phyloP scores from a whole-genome alignment of 2,329 filamentous ascomycete genomes.

The Clonostachys sp. region DNA sequence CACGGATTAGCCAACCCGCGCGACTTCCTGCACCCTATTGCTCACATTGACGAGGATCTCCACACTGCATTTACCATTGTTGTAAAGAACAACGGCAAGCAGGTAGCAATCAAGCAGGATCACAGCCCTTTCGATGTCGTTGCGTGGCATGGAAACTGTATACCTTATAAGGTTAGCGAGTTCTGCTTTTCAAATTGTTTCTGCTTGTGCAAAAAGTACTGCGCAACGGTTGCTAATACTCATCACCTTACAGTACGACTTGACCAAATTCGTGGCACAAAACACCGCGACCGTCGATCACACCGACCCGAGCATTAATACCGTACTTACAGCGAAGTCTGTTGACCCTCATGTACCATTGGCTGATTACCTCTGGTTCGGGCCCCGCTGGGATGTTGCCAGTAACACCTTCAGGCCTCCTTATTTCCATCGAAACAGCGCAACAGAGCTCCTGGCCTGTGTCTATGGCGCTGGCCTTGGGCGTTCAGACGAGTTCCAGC shows the following conservation, averaged over 20 bases:
- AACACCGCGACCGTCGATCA: conserved; percentile 58
- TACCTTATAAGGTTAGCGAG: conserved; percentile 48
- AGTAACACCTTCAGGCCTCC: conserved; percentile 60
- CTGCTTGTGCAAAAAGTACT: too few relatives aligned
- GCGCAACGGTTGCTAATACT: too few relatives aligned
- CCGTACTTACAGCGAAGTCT: conserved; percentile 57
- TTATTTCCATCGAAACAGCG: conserved; percentile 60
- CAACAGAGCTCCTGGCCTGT: conserved; percentile 52
- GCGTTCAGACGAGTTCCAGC: conserved; percentile 14
- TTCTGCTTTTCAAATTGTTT: too few relatives aligned
- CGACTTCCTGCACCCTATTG: conserved; percentile 67
- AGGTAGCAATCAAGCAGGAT: conserved; percentile 52
- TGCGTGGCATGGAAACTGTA: conserved; percentile 65
- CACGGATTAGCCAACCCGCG: conserved; percentile 63
- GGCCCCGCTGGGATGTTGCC: conserved; percentile 60
- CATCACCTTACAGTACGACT: conserved; percentile 39
- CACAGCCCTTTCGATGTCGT: conserved; percentile 65
- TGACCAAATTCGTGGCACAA: conserved; percentile 55
- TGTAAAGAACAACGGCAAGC: conserved; percentile 52
- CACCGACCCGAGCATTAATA: conserved; percentile 62
- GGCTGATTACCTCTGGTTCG: conserved; percentile 64
- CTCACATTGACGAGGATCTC: conserved; percentile 37
- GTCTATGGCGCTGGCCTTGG: conserved; percentile 29
- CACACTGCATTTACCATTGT: conserved; percentile 33
- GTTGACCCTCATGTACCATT: conserved; percentile 46